These are phyloP conservation scores for Aspergillus saccharolyticus DNA, from an alignment of 495 filamentous ascomycete species.

Conservation along the genomic window DNA sequence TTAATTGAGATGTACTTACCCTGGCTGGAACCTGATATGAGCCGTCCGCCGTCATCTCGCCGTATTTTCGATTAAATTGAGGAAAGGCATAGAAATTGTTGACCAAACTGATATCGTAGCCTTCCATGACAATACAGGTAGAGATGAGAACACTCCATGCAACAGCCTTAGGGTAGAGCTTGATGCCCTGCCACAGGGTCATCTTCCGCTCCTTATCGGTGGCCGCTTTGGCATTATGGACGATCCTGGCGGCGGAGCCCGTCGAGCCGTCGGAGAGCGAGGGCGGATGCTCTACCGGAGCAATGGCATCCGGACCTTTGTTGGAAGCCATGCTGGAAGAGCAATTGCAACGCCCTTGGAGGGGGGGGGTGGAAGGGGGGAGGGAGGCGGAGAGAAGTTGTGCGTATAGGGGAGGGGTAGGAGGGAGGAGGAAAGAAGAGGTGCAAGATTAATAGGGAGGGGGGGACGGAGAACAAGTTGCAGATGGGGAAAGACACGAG, in stretches of 20 bases:
- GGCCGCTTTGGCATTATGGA: constrained; percentile 41
- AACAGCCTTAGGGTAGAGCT: constrained; percentile 54
- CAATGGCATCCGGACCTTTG: constrained; percentile 28
- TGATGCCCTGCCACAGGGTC: constrained; percentile 41
- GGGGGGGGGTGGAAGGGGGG: neutral
- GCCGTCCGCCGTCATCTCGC: constrained; percentile 49
- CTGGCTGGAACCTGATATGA: constrained; percentile 60
- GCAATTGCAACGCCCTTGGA: constrained; percentile 20
- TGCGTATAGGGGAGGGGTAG: neutral
- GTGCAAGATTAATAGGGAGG: neutral
- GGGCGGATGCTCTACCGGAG: constrained; percentile 19
- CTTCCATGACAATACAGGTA: constrained; percentile 54
- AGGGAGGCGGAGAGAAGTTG: neutral
- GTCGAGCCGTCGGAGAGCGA: constrained; percentile 19
- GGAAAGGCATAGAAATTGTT: constrained; percentile 47
- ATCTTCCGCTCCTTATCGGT: constrained; percentile 46
- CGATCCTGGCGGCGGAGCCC: constrained; percentile 31
- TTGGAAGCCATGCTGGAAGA: constrained; percentile 20
- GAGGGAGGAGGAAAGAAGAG: neutral
- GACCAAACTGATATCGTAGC: constrained; percentile 52
- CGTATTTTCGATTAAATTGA: constrained; percentile 66
- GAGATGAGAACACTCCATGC: constrained; percentile 51
- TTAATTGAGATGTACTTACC: constrained; percentile 23
- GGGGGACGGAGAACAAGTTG: neutral
- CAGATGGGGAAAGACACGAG: neutral